Percentiles rank a stretch among this genome's conserved stretches.
Evolutionary conservation across 345 rosid species (phyloP).

Genomic region (Barbarea vulgaris): DNA sequence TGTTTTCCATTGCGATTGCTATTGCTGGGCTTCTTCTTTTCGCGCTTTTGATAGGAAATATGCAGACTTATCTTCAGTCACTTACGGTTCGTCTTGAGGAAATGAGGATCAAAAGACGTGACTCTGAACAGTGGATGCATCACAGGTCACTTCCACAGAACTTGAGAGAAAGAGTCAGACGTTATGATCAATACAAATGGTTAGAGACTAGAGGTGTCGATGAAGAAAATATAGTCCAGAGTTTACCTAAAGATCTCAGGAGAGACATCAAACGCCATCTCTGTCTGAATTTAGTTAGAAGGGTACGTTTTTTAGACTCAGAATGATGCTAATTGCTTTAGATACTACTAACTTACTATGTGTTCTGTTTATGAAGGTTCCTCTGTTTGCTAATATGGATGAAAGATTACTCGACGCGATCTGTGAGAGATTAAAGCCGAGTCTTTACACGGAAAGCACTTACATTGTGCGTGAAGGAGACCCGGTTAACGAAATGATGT

Average conservation of each 20-base stretch:
- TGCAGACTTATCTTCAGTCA: constrained; percentile 94
- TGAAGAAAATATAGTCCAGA: constrained; percentile 58
- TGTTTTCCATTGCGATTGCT: constrained; percentile 78
- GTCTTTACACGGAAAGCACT: constrained; percentile 74
- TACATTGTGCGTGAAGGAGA: constrained; percentile 91
- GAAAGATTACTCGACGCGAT: constrained; percentile 83
- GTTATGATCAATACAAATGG: constrained; percentile 59
- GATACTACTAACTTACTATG: not conserved
- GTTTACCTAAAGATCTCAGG: constrained; percentile 83
- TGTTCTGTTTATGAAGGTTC: constrained; percentile 54
- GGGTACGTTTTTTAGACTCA: constrained; percentile 54
- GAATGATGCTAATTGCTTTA: not conserved
- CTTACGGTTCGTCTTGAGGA: constrained; percentile 82
- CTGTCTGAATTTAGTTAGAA: constrained; percentile 77
- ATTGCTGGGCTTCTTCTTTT: constrained; percentile 78
- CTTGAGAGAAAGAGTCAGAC: constrained; percentile 50
- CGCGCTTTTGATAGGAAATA: constrained; percentile 81
- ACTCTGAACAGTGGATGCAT: constrained; percentile 96
- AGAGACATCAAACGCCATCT: constrained; percentile 90
- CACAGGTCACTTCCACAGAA: constrained; percentile 76
- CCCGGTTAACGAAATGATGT: constrained; percentile 88
- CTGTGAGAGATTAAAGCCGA: constrained; percentile 84
- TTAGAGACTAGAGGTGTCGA: constrained; percentile 53
- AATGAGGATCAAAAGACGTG: constrained; percentile 94
- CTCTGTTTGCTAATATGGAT: constrained; percentile 89